A percentile compares a stretch with the other conserved stretches of the same genome.
Evolutionary conservation across 495 filamentous ascomycete species (phyloP).

Genomic region (Cairneyella variabilis): DNA sequence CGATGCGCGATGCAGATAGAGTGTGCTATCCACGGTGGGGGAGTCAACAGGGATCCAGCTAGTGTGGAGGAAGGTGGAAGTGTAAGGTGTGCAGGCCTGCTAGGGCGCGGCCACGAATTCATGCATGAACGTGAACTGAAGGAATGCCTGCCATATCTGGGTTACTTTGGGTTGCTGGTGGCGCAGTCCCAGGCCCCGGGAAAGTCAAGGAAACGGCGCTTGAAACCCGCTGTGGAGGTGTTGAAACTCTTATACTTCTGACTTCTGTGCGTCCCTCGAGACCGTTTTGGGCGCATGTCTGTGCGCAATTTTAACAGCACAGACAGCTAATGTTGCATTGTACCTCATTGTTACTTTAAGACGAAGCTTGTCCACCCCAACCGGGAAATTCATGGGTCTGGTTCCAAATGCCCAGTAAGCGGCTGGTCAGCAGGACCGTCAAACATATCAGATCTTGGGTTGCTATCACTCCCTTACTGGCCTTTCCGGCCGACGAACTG

Average conservation of each 20-base stretch:
- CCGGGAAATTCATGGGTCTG: conserved; percentile 9
- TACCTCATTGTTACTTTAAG: conserved; percentile 18
- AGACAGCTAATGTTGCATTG: conserved; percentile 22
- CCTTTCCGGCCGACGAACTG: conserved; percentile 23
- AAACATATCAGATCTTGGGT: conserved; percentile 22
- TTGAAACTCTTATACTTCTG: conserved; percentile 32
- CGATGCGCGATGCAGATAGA: conserved; percentile 25
- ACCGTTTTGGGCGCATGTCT: conserved; percentile 26
- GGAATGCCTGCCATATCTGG: conserved; percentile 18
- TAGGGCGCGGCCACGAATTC: conserved; percentile 28
- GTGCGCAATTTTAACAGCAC: conserved; percentile 25
- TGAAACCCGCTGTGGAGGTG: conserved; percentile 22
- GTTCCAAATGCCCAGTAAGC: conserved; percentile 12
- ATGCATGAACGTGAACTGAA: conserved; percentile 30
- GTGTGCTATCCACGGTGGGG: conserved; percentile 24
- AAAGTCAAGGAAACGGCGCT: conserved; percentile 7
- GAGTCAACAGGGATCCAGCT: conserved; percentile 19
- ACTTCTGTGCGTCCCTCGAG: conserved; percentile 26
- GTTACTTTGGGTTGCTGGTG: conserved; percentile 12
- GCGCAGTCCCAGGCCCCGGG: conserved; percentile 6
- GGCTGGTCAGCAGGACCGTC: conserved; percentile 10
- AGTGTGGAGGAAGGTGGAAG: conserved; percentile 28
- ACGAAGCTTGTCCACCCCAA: conserved; percentile 19
- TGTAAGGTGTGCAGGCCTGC: conserved; percentile 1
- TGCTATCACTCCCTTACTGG: too few species aligned